Evolutionary conservation across 805 yeast species (phyloP), one percentile per base, ranked within the genome.

Genomic region (Sugiyamaella smithiae): DNA sequence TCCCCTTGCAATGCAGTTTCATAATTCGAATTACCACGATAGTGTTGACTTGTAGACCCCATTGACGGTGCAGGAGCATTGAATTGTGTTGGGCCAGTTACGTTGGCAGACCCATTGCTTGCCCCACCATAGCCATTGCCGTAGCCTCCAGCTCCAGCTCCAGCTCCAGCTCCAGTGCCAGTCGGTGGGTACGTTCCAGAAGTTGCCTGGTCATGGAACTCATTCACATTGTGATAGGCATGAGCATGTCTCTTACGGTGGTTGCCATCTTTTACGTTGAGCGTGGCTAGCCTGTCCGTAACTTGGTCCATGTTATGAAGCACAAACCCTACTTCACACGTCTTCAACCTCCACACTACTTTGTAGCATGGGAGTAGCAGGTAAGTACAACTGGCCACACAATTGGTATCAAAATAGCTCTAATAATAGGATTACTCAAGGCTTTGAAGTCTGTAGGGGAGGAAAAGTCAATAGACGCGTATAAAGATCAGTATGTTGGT

Each of bases 401-500:
- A 22, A 5, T 40, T n/a, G n/a, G n/a, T n/a, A n/a, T n/a, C n/a
- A 26, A 26, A 26, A 26, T 11, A 11, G 9, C 16, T n/a, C 12
- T 20, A n/a, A 25, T 88, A 31, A 71, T 82, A 22, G 97, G 97
- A 0, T 73, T 91, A 20, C 77, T 88, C 26, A 90, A 86, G n/a
- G 79, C 78, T 48, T 71, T 91, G 53, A 87, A 85, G 63, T 80
- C 85, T 24, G 84, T 87, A 36, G 93, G 85, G 58, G 75, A 75
- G 46, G 73, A 76, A 0, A 74, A 78, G 1, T 67, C 82, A 1
- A 67, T 90, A 40, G 75, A 76, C 48, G 68, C 76, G 29, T 87
- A 80, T 63, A 67, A 80, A 11, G 97, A 96, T 1, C 74, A 82
- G 59, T 81, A 85, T 0, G 68, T 90, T 37, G 99, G 96, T 0